A percentile compares a stretch with the other conserved stretches of the same genome.
phyloP scores from a whole-genome alignment of 331 rosid species.

The Cucumis variabilis region DNA sequence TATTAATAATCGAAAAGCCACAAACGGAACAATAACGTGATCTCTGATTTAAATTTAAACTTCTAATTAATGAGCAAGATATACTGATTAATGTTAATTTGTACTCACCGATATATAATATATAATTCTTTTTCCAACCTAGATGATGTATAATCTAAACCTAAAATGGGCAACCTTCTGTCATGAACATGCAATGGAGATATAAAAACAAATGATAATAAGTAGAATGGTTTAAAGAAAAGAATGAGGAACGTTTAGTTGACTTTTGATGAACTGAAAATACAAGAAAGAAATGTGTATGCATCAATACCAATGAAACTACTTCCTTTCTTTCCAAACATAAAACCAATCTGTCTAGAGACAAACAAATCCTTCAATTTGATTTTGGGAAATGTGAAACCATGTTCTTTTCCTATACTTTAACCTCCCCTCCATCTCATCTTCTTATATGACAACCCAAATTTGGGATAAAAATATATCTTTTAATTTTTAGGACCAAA shows the following conservation, averaged over 20 bases:
- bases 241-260: not conserved
- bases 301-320: not conserved
- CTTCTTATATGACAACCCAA: constrained; percentile 9
- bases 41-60: not conserved
- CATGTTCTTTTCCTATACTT: constrained; percentile 3
- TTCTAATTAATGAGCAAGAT: too few relatives aligned
- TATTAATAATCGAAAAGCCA: not conserved
- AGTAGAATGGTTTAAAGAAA: not conserved
- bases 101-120: not conserved
- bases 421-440: constrained; percentile 23
- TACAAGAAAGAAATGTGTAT: not conserved
- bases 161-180: not conserved
- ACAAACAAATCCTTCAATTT: constrained; percentile 17
- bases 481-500: not conserved
- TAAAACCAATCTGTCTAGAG: not conserved
- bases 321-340: constrained; percentile 5
- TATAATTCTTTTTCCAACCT: not conserved
- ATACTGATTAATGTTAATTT: too few relatives aligned
- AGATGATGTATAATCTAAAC: not conserved
- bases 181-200: not conserved
- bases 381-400: constrained; percentile 15
- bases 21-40: not conserved
- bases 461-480: not conserved
- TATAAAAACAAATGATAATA: not conserved
- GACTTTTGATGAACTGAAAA: constrained; percentile 8